phyloP scores from a whole-genome alignment of 805 yeast genomes.

The Nakazawaea holstii region DNA sequence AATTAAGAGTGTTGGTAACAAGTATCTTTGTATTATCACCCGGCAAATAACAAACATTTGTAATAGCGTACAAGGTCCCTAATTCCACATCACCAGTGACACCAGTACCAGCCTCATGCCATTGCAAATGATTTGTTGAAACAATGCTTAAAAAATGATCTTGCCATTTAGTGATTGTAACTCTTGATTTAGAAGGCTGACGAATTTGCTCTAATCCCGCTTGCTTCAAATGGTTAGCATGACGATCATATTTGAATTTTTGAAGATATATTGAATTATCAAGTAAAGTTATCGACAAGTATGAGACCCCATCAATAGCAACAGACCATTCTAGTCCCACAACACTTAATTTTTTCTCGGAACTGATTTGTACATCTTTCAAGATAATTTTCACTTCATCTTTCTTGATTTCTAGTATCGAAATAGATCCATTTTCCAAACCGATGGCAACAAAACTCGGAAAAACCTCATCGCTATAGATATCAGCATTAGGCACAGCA shows the following conservation, averaged over 20 bases:
- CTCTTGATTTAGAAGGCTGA: not conserved
- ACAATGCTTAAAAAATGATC: not conserved
- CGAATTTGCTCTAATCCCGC: not conserved
- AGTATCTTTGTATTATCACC: not conserved
- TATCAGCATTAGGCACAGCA: conserved; percentile 12
- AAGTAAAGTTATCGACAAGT: not conserved
- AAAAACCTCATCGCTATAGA: not conserved
- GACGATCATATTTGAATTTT: not conserved
- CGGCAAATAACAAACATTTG: conserved; percentile 4
- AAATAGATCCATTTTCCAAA: conserved; percentile 4
- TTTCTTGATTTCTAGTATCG: not conserved
- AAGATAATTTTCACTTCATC: not conserved
- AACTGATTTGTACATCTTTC: not conserved
- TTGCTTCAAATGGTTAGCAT: not conserved
- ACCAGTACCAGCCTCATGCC: not conserved
- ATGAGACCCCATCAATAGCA: conserved; percentile 4
- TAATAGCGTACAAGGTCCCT: conserved; percentile 6
- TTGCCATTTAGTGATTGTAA: not conserved
- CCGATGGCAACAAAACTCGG: conserved; percentile 4
- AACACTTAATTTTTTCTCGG: not conserved
- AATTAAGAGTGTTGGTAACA: not conserved
- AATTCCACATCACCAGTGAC: not conserved
- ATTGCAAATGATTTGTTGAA: conserved; percentile 1
- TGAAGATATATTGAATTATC: conserved; percentile 2
- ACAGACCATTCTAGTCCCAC: conserved; percentile 10